Conservation (phyloP, 306 rosid species). For the Cicer chorassanicum region DNA sequence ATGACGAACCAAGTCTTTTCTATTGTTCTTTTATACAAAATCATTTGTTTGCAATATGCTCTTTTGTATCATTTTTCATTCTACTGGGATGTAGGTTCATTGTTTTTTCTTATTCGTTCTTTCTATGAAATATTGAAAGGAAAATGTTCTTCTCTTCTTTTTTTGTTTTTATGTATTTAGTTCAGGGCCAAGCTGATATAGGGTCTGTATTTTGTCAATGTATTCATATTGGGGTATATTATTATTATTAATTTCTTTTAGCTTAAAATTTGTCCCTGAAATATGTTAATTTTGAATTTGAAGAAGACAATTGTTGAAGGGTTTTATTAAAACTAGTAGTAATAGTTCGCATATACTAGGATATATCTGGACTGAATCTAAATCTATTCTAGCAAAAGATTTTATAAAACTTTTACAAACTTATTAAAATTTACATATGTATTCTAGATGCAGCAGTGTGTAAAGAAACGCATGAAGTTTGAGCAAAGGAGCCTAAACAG, state of each 20-base stretch:
- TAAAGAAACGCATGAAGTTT: not conserved
- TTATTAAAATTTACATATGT: not conserved
- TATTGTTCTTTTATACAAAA: constrained; percentile 50
- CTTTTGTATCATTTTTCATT: constrained; percentile 49
- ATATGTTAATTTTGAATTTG: not conserved
- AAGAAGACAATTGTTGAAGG: not conserved
- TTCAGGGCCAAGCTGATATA: constrained; percentile 45
- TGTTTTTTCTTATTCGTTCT: constrained; percentile 48
- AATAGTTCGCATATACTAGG: not conserved
- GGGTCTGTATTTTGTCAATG: constrained; percentile 38
- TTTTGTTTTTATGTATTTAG: not conserved
- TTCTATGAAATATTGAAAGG: constrained; percentile 44
- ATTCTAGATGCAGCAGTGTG: not conserved
- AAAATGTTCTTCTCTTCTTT: not conserved
- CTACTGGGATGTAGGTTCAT: constrained; percentile 50
- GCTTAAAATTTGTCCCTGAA: not conserved
- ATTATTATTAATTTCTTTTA: too few relatives aligned
- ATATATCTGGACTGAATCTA: not conserved
- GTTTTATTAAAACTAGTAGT: not conserved
- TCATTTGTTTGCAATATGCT: constrained; percentile 60
- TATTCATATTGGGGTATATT: constrained; percentile 25
- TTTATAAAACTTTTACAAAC: not conserved
- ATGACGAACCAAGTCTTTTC: constrained; percentile 45
- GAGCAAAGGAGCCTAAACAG: not conserved
- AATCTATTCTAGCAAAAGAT: not conserved